Base-by-base conservation (phyloP, 768 basidiomycete species). In the Naganishia friedmannii region DNA sequence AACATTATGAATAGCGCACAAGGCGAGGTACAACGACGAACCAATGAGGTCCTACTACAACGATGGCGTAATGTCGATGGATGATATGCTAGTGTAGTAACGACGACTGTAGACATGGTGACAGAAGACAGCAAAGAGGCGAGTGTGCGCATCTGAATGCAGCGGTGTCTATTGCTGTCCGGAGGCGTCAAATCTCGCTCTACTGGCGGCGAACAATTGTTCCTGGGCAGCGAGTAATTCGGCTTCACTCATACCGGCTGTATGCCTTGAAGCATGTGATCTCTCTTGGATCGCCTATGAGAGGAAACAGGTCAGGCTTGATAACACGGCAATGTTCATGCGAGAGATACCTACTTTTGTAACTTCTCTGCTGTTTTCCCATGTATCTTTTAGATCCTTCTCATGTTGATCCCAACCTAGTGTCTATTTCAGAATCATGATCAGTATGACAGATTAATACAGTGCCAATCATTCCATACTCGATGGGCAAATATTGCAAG, bases 321-420 rank as follows among this genome's bases (percentile, higher is more conserved):
- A 15, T 56, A n/a, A n/a, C 7, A 34, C 3, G 29, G 26, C 31
- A 19, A 32, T 6, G 10, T 19, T 28, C 29, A 13, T 6, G 13
- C 13, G 45, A 39, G 39, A 53, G 45, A 51, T 37, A 76, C 85
- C 53, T 68, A 91, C 95, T 86, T 95, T 97, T 81, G 90, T 89
- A 73, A 92, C 90, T 77, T 95, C 91, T 77, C 97, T 98, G 83
- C 96, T 93, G 74, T 96, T 95, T 80, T 93, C 92, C 73, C 96
- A 83, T 8, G 95, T 92, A 76, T 91, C 91, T 78, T 94, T 89
- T 0, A 96, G 91, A 77, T 97, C 93, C 5, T 88, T 81, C 19
- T 90, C 90, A 80, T 95, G 96, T 39, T 88, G 86, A 73, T 96
- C 93, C 76, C 96, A 97, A 26, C 94, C 96, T 26, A 98, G 87